Conservation (phyloP, 2,329 filamentous ascomycete species). For the Colletotrichum eleusines region DNA sequence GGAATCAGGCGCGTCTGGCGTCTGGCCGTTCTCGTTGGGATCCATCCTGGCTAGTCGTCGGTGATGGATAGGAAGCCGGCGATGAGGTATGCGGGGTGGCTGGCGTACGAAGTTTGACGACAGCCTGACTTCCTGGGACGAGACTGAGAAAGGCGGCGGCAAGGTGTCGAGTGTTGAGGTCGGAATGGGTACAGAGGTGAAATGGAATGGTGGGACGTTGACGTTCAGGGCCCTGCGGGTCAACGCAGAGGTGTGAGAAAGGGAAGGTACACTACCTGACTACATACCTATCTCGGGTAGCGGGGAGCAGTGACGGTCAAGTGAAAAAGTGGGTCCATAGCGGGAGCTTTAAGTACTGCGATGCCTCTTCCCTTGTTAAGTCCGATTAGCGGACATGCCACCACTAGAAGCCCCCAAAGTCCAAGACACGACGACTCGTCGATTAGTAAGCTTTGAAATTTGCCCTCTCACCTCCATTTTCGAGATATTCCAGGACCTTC, state of each 20-base stretch:
- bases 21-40: conserved; percentile 55
- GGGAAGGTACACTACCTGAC: conserved; percentile 14
- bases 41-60: conserved; percentile 54
- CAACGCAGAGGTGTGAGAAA: too few species aligned
- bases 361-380: conserved; percentile 19
- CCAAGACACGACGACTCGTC: background rate
- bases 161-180: background rate
- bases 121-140: conserved; percentile 3
- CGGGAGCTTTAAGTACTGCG: background rate
- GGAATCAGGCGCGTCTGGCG: conserved; percentile 66
- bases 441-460: conserved; percentile 31
- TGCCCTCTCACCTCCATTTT: background rate
- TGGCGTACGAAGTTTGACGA: background rate
- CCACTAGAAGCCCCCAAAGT: conserved; percentile 13
- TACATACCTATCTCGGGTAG: too few species aligned
- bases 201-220: conserved; percentile 12
- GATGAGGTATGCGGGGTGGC: background rate
- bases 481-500: conserved; percentile 22
- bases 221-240: conserved; percentile 23
- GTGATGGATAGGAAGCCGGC: background rate
- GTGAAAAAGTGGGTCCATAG: conserved; percentile 19
- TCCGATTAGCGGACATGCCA: conserved; percentile 25
- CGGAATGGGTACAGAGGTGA: conserved; percentile 7
- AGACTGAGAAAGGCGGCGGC: conserved; percentile 11
- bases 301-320: conserved; percentile 14